Evolutionary conservation across 2,329 filamentous ascomycete genomes (phyloP).

Genomic region (Colletotrichum sp.): DNA sequence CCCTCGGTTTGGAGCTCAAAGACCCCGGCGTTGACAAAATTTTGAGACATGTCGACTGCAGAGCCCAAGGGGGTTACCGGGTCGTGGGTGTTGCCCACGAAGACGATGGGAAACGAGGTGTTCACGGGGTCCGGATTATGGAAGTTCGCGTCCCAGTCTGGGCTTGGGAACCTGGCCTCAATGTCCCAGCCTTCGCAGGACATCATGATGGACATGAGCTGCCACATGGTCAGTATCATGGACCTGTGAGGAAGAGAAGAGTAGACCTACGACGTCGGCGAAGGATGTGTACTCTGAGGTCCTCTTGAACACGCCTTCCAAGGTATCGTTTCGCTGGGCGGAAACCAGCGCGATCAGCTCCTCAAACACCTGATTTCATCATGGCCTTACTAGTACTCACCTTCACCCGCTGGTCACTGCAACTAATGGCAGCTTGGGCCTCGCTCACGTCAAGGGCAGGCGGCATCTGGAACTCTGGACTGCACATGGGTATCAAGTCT

Average conservation of each 20-base stretch:
- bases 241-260: too few species aligned
- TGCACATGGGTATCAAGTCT: conserved; percentile 19
- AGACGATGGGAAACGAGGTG: conserved; percentile 60
- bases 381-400: background rate
- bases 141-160: conserved; percentile 30
- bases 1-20: conserved; percentile 40
- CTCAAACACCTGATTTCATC: background rate
- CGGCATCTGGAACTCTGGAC: background rate
- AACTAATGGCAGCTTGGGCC: conserved; percentile 27
- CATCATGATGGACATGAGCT: conserved; percentile 37
- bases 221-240: conserved; percentile 6
- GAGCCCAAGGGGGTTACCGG: conserved; percentile 62
- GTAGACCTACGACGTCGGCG: conserved; percentile 37
- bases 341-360: background rate
- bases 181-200: conserved; percentile 38
- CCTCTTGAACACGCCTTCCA: conserved; percentile 31
- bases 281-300: conserved; percentile 37
- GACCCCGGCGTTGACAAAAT: conserved; percentile 40
- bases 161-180: conserved; percentile 32
- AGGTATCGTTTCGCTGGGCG: conserved; percentile 33
- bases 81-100: conserved; percentile 62
- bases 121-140: conserved; percentile 27
- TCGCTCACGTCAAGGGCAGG: conserved; percentile 19
- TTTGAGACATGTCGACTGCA: conserved; percentile 44
- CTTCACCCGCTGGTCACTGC: conserved; percentile 35